Conservation (phyloP, 2,329 filamentous ascomycete genomes). For the Ustilaginoidea virens region DNA sequence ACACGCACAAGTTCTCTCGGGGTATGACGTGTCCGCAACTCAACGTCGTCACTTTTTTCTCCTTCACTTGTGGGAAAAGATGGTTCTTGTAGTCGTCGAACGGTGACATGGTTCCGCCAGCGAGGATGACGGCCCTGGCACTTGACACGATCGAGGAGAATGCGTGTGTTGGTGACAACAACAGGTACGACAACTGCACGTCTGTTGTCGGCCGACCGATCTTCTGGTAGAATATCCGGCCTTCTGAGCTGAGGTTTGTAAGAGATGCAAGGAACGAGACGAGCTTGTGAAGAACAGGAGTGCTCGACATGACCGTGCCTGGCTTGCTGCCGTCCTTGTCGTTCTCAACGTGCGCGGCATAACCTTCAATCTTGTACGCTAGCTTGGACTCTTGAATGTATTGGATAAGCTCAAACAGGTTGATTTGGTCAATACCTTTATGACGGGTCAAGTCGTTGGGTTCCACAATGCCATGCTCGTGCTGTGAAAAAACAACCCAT, state of each 20-base stretch:
- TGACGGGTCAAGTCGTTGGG: conserved; percentile 58
- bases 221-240: conserved; percentile 49
- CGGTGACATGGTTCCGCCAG: conserved; percentile 94
- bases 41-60: conserved; percentile 55
- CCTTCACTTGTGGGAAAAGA: conserved; percentile 60
- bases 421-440: conserved; percentile 90
- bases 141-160: conserved; percentile 78
- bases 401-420: conserved; percentile 72
- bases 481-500: too few relatives aligned
- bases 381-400: conserved; percentile 89
- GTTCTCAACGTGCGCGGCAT: conserved; percentile 48
- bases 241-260: conserved; percentile 68
- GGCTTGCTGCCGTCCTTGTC: conserved; percentile 17
- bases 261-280: conserved; percentile 58
- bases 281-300: conserved; percentile 38
- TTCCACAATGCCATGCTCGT: conserved; percentile 51
- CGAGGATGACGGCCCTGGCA: conserved; percentile 75
- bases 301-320: conserved; percentile 11
- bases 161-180: conserved; percentile 81
- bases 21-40: conserved; percentile 95
- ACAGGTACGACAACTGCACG: conserved; percentile 62
- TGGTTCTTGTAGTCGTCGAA: conserved; percentile 82
- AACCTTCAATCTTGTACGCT: conserved; percentile 88
- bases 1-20: conserved; percentile 61
- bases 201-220: conserved; percentile 20